These are phyloP conservation scores for Rhododendron ovatum DNA, from an alignment of 148 eudicot species.

Conservation along the genomic window DNA sequence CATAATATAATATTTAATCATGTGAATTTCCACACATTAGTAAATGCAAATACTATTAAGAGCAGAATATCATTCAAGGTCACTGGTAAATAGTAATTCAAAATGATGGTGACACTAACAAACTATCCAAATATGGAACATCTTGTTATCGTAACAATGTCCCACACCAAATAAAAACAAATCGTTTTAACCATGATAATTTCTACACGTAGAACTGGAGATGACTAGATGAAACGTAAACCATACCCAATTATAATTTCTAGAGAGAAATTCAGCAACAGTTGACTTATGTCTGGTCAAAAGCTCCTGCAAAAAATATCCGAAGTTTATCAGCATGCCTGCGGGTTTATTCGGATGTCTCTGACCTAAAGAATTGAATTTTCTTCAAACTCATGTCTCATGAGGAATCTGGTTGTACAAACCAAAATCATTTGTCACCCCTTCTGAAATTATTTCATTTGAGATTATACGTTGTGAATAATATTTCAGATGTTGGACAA, in stretches of 20 bases:
- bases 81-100: background rate
- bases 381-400: background rate
- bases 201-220: background rate
- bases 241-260: conserved; percentile 81
- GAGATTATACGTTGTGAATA: background rate
- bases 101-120: background rate
- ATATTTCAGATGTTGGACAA: background rate
- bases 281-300: conserved; percentile 97
- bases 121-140: background rate
- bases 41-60: background rate
- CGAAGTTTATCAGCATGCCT: background rate
- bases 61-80: background rate
- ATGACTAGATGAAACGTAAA: background rate
- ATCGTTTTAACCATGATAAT: background rate
- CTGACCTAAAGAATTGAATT: background rate
- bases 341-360: background rate
- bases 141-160: background rate
- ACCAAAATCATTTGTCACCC: background rate
- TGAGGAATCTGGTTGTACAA: background rate
- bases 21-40: background rate
- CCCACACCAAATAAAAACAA: background rate
- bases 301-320: conserved; percentile 65
- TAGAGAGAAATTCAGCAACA: conserved; percentile 84
- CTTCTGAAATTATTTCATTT: background rate
- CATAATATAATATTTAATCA: background rate